phyloP scores from a whole-genome alignment of 129 eudicot species.

The Centella asiatica region DNA sequence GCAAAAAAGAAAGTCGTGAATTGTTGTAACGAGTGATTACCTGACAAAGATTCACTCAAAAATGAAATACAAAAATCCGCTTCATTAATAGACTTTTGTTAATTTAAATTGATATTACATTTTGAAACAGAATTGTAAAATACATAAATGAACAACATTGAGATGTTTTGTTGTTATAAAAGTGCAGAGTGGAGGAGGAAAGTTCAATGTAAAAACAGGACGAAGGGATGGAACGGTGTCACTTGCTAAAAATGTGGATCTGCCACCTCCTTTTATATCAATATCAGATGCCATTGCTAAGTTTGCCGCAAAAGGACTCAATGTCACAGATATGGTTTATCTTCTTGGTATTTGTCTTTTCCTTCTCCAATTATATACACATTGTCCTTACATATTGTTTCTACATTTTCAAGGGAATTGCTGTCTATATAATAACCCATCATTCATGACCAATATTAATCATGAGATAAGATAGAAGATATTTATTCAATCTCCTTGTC shows the following conservation, averaged over 20 bases:
- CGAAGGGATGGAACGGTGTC: slow-evolving; percentile 59
- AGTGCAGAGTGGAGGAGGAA: slow-evolving; percentile 50
- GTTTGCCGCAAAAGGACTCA: slow-evolving; percentile 35
- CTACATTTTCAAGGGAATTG: neutral
- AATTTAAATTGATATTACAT: neutral
- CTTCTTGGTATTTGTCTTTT: slow-evolving; percentile 40
- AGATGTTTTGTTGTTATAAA: neutral
- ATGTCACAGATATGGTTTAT: slow-evolving; percentile 43
- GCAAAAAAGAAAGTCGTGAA: no score
- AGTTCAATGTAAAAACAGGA: slow-evolving; percentile 45
- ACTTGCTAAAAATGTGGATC: slow-evolving; percentile 26
- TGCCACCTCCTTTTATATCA: slow-evolving; percentile 42
- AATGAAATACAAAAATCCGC: neutral
- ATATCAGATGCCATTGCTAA: slow-evolving; percentile 30
- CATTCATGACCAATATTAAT: no score
- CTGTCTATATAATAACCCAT: no score
- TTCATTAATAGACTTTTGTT: neutral
- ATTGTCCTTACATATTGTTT: neutral
- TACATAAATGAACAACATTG: neutral
- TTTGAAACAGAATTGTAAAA: neutral
- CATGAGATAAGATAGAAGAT: no score
- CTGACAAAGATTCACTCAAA: no score
- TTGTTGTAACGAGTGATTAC: no score
- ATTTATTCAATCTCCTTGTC: no score
- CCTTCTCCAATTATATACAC: neutral